Percentiles rank a stretch among this genome's conserved stretches.
phyloP scores from a whole-genome alignment of 169 alveolate genomes.

The Plasmodium malariae region DNA sequence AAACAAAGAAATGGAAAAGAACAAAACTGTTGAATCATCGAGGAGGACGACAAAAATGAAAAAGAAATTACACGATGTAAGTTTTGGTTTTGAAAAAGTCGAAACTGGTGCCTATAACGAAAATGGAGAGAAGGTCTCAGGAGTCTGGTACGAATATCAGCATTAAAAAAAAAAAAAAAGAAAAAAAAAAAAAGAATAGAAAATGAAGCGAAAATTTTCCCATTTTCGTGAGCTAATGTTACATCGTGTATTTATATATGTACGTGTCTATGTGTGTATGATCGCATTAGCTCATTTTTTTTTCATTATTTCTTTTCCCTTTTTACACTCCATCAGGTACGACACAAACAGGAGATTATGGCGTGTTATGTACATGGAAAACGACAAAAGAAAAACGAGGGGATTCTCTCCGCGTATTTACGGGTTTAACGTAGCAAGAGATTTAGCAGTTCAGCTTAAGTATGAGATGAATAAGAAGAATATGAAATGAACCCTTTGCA shows the following conservation, averaged over 20 bases:
- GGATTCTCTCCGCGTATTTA: conserved; percentile 73
- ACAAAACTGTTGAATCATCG: background rate
- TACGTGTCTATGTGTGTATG: background rate
- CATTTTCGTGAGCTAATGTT: background rate
- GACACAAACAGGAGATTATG: conserved; percentile 70
- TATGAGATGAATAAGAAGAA: conserved; percentile 70
- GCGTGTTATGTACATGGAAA: conserved; percentile 76
- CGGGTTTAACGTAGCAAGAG: conserved; percentile 70
- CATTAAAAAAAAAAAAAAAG: background rate
- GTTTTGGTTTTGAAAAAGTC: conserved; percentile 29
- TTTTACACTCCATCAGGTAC: too few relatives aligned
- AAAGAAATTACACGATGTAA: conserved; percentile 11
- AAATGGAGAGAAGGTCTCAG: conserved; percentile 70
- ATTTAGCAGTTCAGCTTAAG: conserved; percentile 63
- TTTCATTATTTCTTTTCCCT: background rate
- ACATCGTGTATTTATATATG: background rate
- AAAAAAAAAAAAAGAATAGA: too few relatives aligned
- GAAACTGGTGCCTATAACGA: conserved; percentile 73
- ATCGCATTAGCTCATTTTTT: too few relatives aligned
- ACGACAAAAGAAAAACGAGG: conserved; percentile 67
- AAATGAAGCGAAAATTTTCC: too few relatives aligned
- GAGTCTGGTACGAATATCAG: conserved; percentile 49
- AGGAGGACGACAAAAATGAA: conserved; percentile 8
- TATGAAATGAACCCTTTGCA: conserved; percentile 15
- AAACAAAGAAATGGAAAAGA: conserved; percentile 3